Evolutionary conservation across 176 grass and related monocot species (phyloP).

Genomic region (Cymbopogon citratus): DNA sequence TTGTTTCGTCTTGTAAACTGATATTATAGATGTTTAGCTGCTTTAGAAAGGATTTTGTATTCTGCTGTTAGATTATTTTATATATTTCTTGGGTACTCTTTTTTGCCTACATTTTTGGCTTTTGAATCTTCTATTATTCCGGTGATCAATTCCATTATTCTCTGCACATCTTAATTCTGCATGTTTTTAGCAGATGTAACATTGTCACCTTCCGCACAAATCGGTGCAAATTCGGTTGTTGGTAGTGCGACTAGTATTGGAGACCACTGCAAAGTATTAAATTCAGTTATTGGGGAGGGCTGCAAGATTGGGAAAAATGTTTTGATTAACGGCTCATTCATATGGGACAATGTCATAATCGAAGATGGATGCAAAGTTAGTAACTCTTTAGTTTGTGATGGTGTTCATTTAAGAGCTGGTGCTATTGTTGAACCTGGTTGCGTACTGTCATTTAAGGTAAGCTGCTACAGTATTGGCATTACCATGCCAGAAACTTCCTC

Average conservation of each 20-base stretch:
- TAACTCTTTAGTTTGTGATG: slow-evolving; percentile 76
- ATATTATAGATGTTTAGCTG: not conserved
- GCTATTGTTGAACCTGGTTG: slow-evolving; percentile 73
- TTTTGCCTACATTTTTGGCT: not conserved
- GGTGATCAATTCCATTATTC: not conserved
- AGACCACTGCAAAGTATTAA: slow-evolving; percentile 49
- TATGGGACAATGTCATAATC: slow-evolving; percentile 88
- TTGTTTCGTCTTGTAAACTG: not conserved
- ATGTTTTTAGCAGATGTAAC: slow-evolving; percentile 51
- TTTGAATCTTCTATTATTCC: not conserved
- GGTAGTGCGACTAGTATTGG: slow-evolving; percentile 76
- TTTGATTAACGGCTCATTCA: slow-evolving; percentile 60
- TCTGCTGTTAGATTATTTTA: not conserved
- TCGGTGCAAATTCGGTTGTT: slow-evolving; percentile 65
- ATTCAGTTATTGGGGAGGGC: slow-evolving; percentile 70
- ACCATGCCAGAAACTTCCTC: not conserved
- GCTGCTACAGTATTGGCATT: slow-evolving; percentile 9
- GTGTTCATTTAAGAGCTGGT: slow-evolving; percentile 65
- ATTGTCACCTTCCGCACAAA: slow-evolving; percentile 62
- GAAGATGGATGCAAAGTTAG: slow-evolving; percentile 90
- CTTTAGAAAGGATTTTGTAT: not conserved
- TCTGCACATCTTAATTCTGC: slow-evolving; percentile 3
- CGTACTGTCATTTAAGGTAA: slow-evolving; percentile 95
- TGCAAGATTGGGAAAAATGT: slow-evolving; percentile 77
- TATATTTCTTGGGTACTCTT: not conserved